These are phyloP conservation scores for Hypoxylon fuscum DNA, from an alignment of 495 filamentous ascomycete genomes.

Conservation along the genomic window DNA sequence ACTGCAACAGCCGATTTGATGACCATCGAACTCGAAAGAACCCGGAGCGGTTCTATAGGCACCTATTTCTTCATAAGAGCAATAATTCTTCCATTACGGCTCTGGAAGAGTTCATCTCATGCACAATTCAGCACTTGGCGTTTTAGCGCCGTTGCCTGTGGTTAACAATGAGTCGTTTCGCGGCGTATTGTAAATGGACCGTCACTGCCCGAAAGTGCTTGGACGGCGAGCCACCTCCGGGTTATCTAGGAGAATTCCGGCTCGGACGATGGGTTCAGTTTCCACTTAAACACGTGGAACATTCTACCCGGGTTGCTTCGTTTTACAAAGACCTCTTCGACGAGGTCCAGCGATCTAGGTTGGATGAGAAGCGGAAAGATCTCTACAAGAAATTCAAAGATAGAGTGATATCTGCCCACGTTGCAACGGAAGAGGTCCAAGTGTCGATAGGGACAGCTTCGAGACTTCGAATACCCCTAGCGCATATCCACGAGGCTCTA, in stretches of 20 bases:
- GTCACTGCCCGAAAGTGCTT: slow-evolving; percentile 29
- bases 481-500: slow-evolving; percentile 23
- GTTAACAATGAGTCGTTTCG: slow-evolving; percentile 35
- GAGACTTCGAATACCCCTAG: slow-evolving; percentile 16
- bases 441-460: slow-evolving; percentile 9
- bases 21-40: no score
- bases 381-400: slow-evolving; percentile 24
- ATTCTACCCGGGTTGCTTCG: slow-evolving; percentile 10
- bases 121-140: no score
- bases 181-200: slow-evolving; percentile 29
- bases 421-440: slow-evolving; percentile 13
- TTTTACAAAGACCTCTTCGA: slow-evolving; percentile 22
- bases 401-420: slow-evolving; percentile 25
- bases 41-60: no score
- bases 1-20: background rate
- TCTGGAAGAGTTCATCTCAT: no score
- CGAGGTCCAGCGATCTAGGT: slow-evolving; percentile 28
- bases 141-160: background rate
- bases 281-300: slow-evolving; percentile 18
- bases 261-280: slow-evolving; percentile 11
- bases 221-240: slow-evolving; percentile 18
- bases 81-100: no score
- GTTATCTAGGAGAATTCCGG: slow-evolving; percentile 11
- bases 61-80: no score
- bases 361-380: slow-evolving; percentile 23